A percentile compares a stretch with the other conserved stretches of the same genome.
Evolutionary conservation across 2,329 filamentous ascomycete genomes (phyloP).

Genomic region (Akanthomyces lecanii): DNA sequence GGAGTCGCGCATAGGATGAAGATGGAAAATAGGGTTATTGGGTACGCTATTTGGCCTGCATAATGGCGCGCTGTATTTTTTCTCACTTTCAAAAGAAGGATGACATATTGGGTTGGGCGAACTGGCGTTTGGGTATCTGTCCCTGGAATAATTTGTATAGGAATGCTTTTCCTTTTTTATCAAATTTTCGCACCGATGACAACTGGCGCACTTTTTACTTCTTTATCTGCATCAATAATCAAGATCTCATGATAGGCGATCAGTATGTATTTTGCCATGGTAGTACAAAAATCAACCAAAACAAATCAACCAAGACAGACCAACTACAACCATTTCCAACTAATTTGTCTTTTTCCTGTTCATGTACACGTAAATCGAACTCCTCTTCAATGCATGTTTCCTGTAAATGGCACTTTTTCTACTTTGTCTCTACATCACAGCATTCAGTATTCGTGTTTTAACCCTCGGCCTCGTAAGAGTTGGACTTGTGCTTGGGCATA

Average conservation of each 20-base stretch:
- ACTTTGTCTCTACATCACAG: neutral
- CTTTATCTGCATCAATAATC: constrained; percentile 2
- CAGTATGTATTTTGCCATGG: neutral
- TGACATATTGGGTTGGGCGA: neutral
- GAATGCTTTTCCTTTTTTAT: neutral
- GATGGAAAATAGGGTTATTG: neutral
- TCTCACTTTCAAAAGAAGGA: constrained; percentile 1
- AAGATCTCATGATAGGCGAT: neutral
- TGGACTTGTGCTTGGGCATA: constrained; percentile 96
- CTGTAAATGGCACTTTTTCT: neutral
- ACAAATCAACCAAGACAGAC: neutral
- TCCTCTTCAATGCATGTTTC: constrained; percentile 6
- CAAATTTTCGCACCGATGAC: neutral
- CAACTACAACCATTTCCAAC: neutral
- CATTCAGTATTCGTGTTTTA: constrained; percentile 29
- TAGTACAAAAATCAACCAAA: neutral
- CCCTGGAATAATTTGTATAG: neutral
- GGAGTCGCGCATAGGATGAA: neutral
- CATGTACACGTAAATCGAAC: constrained; percentile 8
- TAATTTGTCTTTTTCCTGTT: neutral
- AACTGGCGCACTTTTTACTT: neutral
- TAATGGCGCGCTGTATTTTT: constrained; percentile 9
- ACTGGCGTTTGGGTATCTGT: constrained; percentile 11
- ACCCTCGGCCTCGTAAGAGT: constrained; percentile 77
- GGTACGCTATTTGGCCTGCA: neutral